Evolutionary conservation across 2,329 filamentous ascomycete species (phyloP).

Genomic region (Curvularia hawaiiensis): DNA sequence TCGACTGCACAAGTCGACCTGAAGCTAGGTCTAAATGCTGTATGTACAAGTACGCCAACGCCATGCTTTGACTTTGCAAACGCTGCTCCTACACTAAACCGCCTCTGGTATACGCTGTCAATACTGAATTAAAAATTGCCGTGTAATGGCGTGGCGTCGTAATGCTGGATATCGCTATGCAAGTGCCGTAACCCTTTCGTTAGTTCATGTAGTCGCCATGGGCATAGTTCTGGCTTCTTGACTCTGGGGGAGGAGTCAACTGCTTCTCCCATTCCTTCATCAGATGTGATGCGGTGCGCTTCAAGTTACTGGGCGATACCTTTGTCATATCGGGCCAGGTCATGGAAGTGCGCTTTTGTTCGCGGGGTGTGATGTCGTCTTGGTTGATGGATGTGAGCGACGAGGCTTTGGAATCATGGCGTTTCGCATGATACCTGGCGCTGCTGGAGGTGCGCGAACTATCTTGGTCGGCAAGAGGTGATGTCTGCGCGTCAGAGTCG

Average conservation of each 20-base stretch:
- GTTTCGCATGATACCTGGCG: conserved; percentile 54
- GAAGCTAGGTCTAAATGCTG: conserved; percentile 18
- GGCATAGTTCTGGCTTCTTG: conserved; percentile 36
- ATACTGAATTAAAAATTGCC: conserved; percentile 35
- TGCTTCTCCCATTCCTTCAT: conserved; percentile 93
- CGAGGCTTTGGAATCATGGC: conserved; percentile 47
- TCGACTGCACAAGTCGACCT: conserved; percentile 10
- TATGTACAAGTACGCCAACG: conserved; percentile 20
- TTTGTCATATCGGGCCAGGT: conserved; percentile 75
- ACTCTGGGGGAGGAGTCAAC: conserved; percentile 58
- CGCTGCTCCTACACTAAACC: conserved; percentile 27
- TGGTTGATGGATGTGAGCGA: conserved; percentile 36
- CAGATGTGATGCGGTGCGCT: conserved; percentile 80
- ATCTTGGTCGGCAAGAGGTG: conserved; percentile 48
- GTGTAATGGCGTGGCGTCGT: conserved; percentile 40
- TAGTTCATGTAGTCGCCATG: conserved; percentile 43
- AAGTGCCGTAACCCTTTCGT: conserved; percentile 9
- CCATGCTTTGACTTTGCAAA: conserved; percentile 17
- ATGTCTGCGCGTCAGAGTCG: conserved; percentile 55
- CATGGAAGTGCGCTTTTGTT: conserved; percentile 49
- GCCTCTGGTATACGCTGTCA: conserved; percentile 18
- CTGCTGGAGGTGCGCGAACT: conserved; percentile 61
- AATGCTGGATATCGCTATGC: conserved; percentile 20
- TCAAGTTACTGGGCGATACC: conserved; percentile 75
- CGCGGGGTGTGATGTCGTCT: conserved; percentile 26